Percentiles rank a stretch among this genome's conserved stretches.
Conservation (phyloP, 257 asterid genomes). For the Echites panduratus region DNA sequence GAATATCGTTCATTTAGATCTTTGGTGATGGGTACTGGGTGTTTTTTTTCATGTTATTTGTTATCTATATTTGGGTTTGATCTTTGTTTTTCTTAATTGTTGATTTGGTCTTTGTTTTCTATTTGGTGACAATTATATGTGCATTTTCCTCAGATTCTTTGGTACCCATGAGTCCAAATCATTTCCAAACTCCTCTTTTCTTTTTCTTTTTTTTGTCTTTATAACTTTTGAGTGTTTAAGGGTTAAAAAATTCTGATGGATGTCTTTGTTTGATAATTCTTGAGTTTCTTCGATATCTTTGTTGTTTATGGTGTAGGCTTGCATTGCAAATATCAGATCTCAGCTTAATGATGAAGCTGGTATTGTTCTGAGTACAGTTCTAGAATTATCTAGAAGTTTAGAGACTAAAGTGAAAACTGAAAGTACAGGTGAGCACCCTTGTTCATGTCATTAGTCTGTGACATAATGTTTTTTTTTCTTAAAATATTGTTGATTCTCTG, state of each 20-base stretch:
- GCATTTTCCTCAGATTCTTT: background rate
- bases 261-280: background rate
- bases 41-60: no score
- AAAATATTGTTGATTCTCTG: background rate
- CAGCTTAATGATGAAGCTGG: conserved; percentile 53
- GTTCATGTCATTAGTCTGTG: background rate
- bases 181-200: no score
- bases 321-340: conserved; percentile 54
- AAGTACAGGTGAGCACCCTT: conserved; percentile 46
- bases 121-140: no score
- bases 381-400: conserved; percentile 48
- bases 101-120: no score
- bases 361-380: conserved; percentile 61
- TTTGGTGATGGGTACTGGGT: no score
- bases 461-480: background rate
- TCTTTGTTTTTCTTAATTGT: no score
- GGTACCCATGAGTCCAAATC: background rate
- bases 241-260: background rate
- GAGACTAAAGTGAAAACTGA: conserved; percentile 41
- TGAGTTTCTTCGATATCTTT: background rate
- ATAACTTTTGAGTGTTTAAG: no score
- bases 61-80: no score
- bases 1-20: no score
- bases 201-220: background rate
- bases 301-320: conserved; percentile 36